A percentile compares a stretch with the other conserved stretches of the same genome.
Conservation (phyloP, 352 stramenopile genomes). For the Globisporangium echinulatum region DNA sequence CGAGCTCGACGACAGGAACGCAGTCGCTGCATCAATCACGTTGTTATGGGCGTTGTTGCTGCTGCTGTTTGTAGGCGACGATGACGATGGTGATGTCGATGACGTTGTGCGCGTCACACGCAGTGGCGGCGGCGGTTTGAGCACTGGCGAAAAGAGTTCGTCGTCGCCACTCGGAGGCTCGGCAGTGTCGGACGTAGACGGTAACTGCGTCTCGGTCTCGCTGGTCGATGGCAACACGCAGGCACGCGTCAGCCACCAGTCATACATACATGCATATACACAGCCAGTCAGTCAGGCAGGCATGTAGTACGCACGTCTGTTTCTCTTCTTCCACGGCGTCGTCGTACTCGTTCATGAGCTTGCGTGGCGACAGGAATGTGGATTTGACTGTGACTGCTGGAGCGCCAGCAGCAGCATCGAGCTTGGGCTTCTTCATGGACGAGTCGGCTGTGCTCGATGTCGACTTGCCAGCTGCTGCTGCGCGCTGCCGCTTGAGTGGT, state of each 20-base stretch:
- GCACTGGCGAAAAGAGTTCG: constrained; percentile 68
- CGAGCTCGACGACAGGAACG: constrained; percentile 14
- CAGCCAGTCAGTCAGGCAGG: neutral
- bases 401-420: constrained; percentile 6
- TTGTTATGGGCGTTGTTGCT: too few relatives aligned
- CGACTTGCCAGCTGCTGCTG: constrained; percentile 33
- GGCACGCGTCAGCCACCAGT: too few relatives aligned
- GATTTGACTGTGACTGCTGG: constrained; percentile 18
- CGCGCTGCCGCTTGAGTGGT: constrained; percentile 67
- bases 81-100: constrained; percentile 27
- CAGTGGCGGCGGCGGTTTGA: constrained; percentile 35
- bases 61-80: constrained; percentile 2
- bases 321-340: neutral
- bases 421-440: constrained; percentile 15
- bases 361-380: constrained; percentile 57
- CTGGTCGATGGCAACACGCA: neutral
- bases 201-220: neutral
- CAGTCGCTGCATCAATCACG: constrained; percentile 13
- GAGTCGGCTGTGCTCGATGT: constrained; percentile 22
- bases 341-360: constrained; percentile 54
- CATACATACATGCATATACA: neutral
- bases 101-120: constrained; percentile 22
- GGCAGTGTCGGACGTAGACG: constrained; percentile 1
- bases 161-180: constrained; percentile 14
- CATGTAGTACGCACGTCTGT: neutral